Evolutionary conservation across 768 basidiomycete genomes (phyloP), one percentile per base, ranked within the genome.

Genomic region (Lepiota venenata): DNA sequence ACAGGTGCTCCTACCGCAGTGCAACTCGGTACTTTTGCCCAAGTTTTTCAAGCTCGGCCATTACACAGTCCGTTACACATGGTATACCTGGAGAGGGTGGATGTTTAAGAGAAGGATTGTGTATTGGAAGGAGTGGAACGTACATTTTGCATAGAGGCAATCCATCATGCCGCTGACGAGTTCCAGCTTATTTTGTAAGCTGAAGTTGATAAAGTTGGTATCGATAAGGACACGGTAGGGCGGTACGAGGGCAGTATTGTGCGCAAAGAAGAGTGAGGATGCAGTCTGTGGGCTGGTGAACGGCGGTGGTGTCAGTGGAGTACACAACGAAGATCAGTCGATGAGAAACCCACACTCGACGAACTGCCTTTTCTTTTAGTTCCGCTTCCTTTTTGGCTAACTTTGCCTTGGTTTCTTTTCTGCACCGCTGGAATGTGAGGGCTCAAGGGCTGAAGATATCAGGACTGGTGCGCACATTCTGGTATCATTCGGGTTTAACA

Each of bases 91-190:
- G 18, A 36, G 54, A 48, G 29, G 39, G 45, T 46, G 51, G 52
- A 61, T 37, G 45, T 57, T 39, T 20, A 35, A 51, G 39, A 29
- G 25, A 35, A 48, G 20, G 40, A 47, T 32, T 7, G 32, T 22
- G 16, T 41, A 16, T 21, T 36, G 21, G n/a, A 43, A 25, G 20
- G 37, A 15, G 11, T 21, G 21, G 39, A 10, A 42, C 69, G 41
- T 60, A 96, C 96, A 98, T 75, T 99, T 98, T 11, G 97, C 97
- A 70, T 92, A 97, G 14, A 98, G 76, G 64, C 93, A 96, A 65
- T 99, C 97, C 97, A 99, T 98, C 97, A 99, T 98, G n/a, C 91
- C 94, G 63, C 87, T 85, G 18, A 98, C 78, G 51, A 98, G 80
- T 69, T 99, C 97, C 60, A 99, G 74, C 69, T 98, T 97, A 71